Conservation (phyloP, 352 stramenopile genomes). For the Pythium graminicola region DNA sequence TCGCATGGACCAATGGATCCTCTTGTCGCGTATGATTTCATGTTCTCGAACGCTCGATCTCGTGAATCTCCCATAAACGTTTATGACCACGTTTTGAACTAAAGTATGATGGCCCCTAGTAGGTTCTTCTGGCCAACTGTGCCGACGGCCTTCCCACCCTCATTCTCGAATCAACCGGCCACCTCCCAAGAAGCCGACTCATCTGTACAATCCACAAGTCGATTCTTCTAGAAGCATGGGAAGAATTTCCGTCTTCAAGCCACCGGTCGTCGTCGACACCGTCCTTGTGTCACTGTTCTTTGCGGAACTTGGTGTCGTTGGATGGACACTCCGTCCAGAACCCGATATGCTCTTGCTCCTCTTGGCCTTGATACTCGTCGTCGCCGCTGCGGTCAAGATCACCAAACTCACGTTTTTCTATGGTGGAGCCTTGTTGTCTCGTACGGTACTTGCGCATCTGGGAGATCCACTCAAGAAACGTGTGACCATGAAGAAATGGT, state of each 20-base stretch:
- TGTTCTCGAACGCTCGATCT: too few species aligned
- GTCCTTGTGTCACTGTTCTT: constrained; percentile 55
- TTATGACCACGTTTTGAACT: too few species aligned
- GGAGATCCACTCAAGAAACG: constrained; percentile 75
- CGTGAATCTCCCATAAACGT: too few species aligned
- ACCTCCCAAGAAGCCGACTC: too few species aligned
- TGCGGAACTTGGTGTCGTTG: constrained; percentile 55
- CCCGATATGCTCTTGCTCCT: constrained; percentile 68
- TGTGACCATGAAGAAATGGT: constrained; percentile 86
- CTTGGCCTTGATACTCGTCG: constrained; percentile 48
- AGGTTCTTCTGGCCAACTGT: too few species aligned
- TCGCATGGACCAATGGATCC: too few species aligned
- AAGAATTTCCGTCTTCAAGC: constrained; percentile 67
- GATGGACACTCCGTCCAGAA: constrained; percentile 55
- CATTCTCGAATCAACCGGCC: too few species aligned
- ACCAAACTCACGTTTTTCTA: constrained; percentile 64
- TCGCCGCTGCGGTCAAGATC: constrained; percentile 62
- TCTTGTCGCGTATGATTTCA: too few species aligned
- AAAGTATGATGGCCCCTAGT: too few species aligned
- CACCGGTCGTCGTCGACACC: constrained; percentile 55
- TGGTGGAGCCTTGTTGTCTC: constrained; percentile 63
- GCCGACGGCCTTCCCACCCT: too few species aligned
- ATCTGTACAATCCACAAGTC: too few species aligned
- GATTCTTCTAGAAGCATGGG: too few species aligned
- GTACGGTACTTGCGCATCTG: constrained; percentile 71